These are phyloP conservation scores for Mycena maculata DNA, from an alignment of 768 basidiomycete species.

Conservation along the genomic window DNA sequence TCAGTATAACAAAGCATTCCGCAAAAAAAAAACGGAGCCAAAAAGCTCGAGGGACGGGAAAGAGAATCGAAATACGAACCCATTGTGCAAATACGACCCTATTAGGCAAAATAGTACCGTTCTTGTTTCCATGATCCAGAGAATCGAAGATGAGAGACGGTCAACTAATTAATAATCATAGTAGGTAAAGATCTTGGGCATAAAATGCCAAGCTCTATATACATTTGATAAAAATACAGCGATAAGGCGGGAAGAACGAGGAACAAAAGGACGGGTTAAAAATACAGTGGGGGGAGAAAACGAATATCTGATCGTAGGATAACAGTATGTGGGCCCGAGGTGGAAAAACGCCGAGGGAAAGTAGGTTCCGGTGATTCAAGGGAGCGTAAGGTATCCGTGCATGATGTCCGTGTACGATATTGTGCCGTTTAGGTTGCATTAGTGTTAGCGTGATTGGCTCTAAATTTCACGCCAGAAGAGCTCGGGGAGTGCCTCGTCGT, in stretches of 20 bases:
- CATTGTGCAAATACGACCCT: too few species aligned
- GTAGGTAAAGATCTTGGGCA: background rate
- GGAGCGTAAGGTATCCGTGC: background rate
- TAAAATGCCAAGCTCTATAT: background rate
- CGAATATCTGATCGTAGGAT: too few species aligned
- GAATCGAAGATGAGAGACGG: too few species aligned
- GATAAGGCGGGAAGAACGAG: constrained; percentile 3
- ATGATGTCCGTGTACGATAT: background rate
- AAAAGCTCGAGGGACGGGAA: too few species aligned
- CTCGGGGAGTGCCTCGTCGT: constrained; percentile 41
- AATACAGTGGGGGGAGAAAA: constrained; percentile 3
- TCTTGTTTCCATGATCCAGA: too few species aligned
- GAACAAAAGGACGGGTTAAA: background rate
- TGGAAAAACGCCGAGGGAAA: background rate
- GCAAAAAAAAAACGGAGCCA: too few species aligned
- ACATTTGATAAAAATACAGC: constrained; percentile 10
- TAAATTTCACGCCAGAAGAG: constrained; percentile 46
- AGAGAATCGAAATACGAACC: too few species aligned
- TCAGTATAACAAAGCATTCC: too few species aligned
- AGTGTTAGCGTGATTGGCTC: background rate
- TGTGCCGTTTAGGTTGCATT: background rate
- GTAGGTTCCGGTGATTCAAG: background rate
- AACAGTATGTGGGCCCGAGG: background rate
- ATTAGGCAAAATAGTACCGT: too few species aligned
- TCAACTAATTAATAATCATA: too few species aligned